Percentiles rank a stretch among this genome's conserved stretches.
Conservation (phyloP, 2,329 filamentous ascomycete genomes). For the Fusarium nodosum region DNA sequence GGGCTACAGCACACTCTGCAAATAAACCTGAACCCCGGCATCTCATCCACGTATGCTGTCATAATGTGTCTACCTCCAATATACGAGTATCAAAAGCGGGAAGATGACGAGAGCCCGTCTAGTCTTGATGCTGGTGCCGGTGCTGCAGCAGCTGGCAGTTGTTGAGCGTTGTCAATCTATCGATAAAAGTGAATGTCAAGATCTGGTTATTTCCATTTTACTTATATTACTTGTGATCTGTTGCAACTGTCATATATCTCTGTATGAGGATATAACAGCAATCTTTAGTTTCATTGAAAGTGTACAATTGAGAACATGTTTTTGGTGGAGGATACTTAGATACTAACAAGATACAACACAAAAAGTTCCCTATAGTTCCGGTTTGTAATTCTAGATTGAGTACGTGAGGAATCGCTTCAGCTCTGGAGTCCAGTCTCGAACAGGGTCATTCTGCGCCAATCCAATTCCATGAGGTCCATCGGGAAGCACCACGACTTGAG, state of each 20-base stretch:
- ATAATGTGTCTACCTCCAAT: not conserved
- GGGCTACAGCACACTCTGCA: not conserved
- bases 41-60: not conserved
- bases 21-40: not conserved
- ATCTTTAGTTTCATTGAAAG: no score
- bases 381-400: slow-evolving; percentile 15
- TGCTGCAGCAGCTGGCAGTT: not conserved
- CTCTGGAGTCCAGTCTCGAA: slow-evolving; percentile 36
- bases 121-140: not conserved
- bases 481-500: slow-evolving; percentile 27
- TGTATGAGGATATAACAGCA: no score
- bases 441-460: slow-evolving; percentile 29
- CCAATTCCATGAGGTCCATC: slow-evolving; percentile 33
- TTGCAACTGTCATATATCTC: no score
- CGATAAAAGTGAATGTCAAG: not conserved
- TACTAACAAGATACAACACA: no score
- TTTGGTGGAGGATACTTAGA: not conserved
- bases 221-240: no score
- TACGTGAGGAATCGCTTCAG: slow-evolving; percentile 35
- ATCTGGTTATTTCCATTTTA: not conserved
- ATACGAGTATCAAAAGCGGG: not conserved
- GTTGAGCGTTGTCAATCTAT: no score
- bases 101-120: not conserved
- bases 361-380: not conserved
- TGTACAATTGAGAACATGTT: not conserved